These are phyloP conservation scores for Xylariaceae sp. DNA, from an alignment of 2,329 filamentous ascomycete species.

Conservation along the genomic window DNA sequence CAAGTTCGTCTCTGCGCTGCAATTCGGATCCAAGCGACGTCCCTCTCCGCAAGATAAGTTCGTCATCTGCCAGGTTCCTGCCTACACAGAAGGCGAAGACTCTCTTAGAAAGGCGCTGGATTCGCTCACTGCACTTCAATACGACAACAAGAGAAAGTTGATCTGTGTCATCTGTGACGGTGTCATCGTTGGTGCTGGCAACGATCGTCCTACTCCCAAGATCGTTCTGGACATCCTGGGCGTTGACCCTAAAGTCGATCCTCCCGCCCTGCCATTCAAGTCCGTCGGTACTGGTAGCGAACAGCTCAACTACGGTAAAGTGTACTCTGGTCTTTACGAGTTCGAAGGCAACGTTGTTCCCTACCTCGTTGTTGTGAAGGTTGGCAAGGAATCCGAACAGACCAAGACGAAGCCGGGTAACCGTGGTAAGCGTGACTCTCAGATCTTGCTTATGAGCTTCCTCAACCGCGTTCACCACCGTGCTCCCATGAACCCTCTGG, in stretches of 20 bases:
- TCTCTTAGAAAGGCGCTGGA: constrained; percentile 88
- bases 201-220: constrained; percentile 93
- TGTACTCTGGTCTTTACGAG: constrained; percentile 96
- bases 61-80: constrained; percentile 95
- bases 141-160: constrained; percentile 97
- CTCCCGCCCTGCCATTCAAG: constrained; percentile 88
- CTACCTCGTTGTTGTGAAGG: constrained; percentile 92
- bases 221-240: constrained; percentile 96
- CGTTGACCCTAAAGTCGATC: constrained; percentile 94
- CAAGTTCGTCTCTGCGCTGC: constrained; percentile 90
- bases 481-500: constrained; percentile 87
- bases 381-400: constrained; percentile 95
- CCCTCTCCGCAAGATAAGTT: constrained; percentile 95
- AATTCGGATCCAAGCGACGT: constrained; percentile 85
- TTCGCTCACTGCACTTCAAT: constrained; percentile 87
- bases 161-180: constrained; percentile 96
- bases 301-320: constrained; percentile 96
- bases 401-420: constrained; percentile 89
- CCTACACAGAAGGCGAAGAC: constrained; percentile 97
- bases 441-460: constrained; percentile 94
- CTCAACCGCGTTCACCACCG: constrained; percentile 96
- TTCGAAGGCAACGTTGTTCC: constrained; percentile 97
- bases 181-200: constrained; percentile 92
- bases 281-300: constrained; percentile 83
- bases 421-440: constrained; percentile 96